Base-by-base conservation (phyloP, 345 rosid genomes). In the Moricandia moricandioides region DNA sequence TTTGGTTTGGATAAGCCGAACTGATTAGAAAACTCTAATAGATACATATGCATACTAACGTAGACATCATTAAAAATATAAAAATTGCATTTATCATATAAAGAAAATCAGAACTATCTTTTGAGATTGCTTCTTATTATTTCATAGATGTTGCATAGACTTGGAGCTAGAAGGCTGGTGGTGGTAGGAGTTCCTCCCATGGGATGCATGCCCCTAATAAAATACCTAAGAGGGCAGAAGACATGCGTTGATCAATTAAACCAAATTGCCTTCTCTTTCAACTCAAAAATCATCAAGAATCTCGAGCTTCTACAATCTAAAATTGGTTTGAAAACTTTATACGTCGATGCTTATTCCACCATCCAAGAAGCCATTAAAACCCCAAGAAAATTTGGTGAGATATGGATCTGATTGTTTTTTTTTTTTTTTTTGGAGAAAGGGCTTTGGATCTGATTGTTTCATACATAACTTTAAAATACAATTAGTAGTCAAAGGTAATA, bases 101-200 rank as follows among this genome's bases (percentile, higher is more conserved):
- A 30, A 62, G 6, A 55, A 63, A 2, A 61, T 69, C 43, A 5
- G 14, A 33, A 39, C 2, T 26, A 49, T 39, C 2, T 34, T 70
- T 27, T 65, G 43, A 64, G 10, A 30, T 45, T 71, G 24, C 2
- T 24, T 71, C 26, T 71, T 57, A 34, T 26, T 69, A 8, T 65
- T 37, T 61, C 71, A 77, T 82, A 93, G 98, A 84, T 54, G 67
- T 83, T 91, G 84, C 82, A 87, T 58, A 80, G 79, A 14, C 63
- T 85, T 40, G 96, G 98, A 43, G 82, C 85, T 5, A 86, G 70
- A 40, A 84, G 91, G 73, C 17, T 91, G 77, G 89, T 83, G 14
- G 81, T 89, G 8, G 96, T 93, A 6, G 98, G 98, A 62, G 85
- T 93, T 26, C 97, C 96, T 31, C 97, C 97, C 1, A 34, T 93